Conservation (phyloP, 805 yeast species). For the Saccharomycopsis synnaedendra region DNA sequence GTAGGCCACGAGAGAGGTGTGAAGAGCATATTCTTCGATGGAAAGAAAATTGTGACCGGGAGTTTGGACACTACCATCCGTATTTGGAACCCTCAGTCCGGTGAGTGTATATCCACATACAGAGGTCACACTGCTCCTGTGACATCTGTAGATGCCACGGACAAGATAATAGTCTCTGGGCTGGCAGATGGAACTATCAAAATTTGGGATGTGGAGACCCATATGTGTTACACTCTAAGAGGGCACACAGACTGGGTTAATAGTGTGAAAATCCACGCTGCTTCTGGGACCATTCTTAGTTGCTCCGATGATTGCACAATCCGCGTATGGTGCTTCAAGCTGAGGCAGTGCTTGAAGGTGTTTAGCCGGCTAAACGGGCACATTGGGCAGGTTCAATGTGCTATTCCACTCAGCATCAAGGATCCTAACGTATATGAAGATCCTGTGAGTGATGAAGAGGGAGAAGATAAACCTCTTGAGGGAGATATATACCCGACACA, state of each 20-base stretch:
- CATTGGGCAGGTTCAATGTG: slow-evolving; percentile 89
- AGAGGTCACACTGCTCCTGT: slow-evolving; percentile 87
- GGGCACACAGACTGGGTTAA: slow-evolving; percentile 94
- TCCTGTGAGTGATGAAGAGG: slow-evolving; percentile 17
- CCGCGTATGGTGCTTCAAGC: slow-evolving; percentile 85
- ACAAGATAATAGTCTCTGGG: slow-evolving; percentile 78
- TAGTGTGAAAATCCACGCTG: slow-evolving; percentile 75
- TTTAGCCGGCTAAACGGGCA: slow-evolving; percentile 83
- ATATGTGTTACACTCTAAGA: slow-evolving; percentile 84
- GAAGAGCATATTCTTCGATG: slow-evolving; percentile 74
- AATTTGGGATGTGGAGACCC: slow-evolving; percentile 92
- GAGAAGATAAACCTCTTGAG: slow-evolving; percentile 1
- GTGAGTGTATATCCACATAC: slow-evolving; percentile 88
- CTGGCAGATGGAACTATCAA: slow-evolving; percentile 87
- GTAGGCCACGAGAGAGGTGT: slow-evolving; percentile 88
- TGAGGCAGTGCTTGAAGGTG: slow-evolving; percentile 66
- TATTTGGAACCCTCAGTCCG: slow-evolving; percentile 94
- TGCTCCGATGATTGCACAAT: slow-evolving; percentile 90
- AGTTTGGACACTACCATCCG: slow-evolving; percentile 85
- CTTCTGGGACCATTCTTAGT: slow-evolving; percentile 68
- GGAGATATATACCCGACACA: slow-evolving; percentile 48
- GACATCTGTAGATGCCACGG: slow-evolving; percentile 65
- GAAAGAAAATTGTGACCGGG: slow-evolving; percentile 82
- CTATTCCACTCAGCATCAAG: slow-evolving; percentile 70
- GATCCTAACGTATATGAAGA: slow-evolving; percentile 30